Base-by-base conservation (phyloP, 108 stramenopile genomes). In the Mayamaea pseudoterrestris region DNA sequence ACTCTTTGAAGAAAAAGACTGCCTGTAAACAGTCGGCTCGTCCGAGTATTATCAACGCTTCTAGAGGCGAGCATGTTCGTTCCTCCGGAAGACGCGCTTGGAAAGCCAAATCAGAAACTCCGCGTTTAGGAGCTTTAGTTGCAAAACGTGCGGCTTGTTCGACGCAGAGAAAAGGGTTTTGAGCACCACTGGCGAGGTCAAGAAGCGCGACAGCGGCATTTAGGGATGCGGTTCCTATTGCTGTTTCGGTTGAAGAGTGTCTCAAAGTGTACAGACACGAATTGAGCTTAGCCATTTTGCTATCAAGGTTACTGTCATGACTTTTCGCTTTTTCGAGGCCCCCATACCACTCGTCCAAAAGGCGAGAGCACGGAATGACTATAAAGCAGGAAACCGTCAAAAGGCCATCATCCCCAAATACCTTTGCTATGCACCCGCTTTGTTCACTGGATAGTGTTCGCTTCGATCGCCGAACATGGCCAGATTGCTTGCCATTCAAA, bases 111-210 rank as follows among this genome's bases (percentile, higher is more conserved):
- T 83, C 80, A 39, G 62, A 80, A 30, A 61, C 73, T 4, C 88
- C 88, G 14, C 61, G 50, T 58, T 85, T 90, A 7, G 71, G 47
- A 14, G 68, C 78, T 48, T 83, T 59, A 40, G 63, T 61, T 17
- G 88, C 83, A 74, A 78, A 90, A 21, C 74, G 73, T 18, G 80
- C 80, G 30, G 88, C 88, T 50, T 90, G 83, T 36, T 80, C 76
- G 36, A 90, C 28, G 43, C 80, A 76, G 44, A 64, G 47, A 44
- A 90, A 85, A 8, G 83, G 83, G 56, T 90, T 79, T 23, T 57
- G 49, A 14, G 66, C 50, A 21, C 44, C 13, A 12, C 65, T 41
- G 13, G 80, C 76, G 22, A 90, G 49, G 23, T 68, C 65, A 21
- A 90, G 52, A 49, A 90, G 58, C 5, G 65, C 70, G 8, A 57